Evolutionary conservation across 2,329 filamentous ascomycete species (phyloP), one percentile per base, ranked within the genome.

Genomic region (Nemania sp.): DNA sequence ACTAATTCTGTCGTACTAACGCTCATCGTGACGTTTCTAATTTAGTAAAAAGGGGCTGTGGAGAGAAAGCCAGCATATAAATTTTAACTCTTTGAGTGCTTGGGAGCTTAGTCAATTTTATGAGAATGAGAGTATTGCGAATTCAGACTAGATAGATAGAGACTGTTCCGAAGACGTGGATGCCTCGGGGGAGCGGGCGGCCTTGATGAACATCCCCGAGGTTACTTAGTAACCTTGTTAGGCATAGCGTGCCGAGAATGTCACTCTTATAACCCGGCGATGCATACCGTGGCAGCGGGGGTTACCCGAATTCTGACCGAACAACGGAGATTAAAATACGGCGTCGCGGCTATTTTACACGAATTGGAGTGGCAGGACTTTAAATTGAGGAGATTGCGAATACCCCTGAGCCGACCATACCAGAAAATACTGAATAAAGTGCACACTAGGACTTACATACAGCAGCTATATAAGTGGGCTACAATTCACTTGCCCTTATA

Each of bases 1-100:
- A 41, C 38, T 47, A 62, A 13, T 6, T 66, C 57, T 7, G 64
- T 52, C 38, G 41, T 13, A 20, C 20, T 15, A 27, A 51, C 24
- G 22, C 58, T 61, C 58, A 61, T 61, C 2, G 29, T 27, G 27
- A 51, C 15, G 22, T 13, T 26, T 11, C 24, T 10, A 6, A 8
- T 32, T 27, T 41, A 24, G n/a, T n/a, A n/a, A 13, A 4, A n/a
- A 20, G 3, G n/a, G 43, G 5, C 11, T 10, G 45, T 10, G 8
- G 22, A 24, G 43, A 24, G 43, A 27, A 13, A 5, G 47, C 10
- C 5, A 27, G 3, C 27, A 10, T 15, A 8, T 24, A 20, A 11
- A 3, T 26, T 5, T 26, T 26, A 51, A 27, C 10, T 45, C 2
- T 5, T 20, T 45, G n/a, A 45, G 7, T 41, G 18, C 18, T 18